Evolutionary conservation across 306 rosid genomes (phyloP), one percentile per base, ranked within the genome.

Genomic region (Ziziphus jujuba): DNA sequence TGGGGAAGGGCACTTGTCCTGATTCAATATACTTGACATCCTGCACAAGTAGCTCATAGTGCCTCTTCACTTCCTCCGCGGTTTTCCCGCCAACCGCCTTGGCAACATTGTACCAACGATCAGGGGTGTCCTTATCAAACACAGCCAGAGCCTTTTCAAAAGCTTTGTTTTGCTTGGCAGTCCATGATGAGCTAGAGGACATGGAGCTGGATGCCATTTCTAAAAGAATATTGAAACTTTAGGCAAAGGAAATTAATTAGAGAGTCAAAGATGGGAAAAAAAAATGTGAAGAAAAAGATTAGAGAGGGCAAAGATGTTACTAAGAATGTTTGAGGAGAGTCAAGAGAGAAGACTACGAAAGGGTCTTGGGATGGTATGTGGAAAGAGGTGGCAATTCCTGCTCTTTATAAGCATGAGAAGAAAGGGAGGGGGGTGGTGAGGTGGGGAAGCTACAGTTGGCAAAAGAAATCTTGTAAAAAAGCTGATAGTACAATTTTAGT

Each of bases 61-160:
- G 99, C 48, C 75, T 82, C 85, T 85, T 90, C 21, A 90, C 96
- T 70, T 93, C 90, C 57, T 93, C 97, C 0, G 89, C 73, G 20
- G 99, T 88, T 77, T 93, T 93, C 1, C 88, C 87, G 10, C 95
- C 96, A 21, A 90, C 95, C 19, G 96, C 97, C 73, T 75, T 85
- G 36, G 99, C 97, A 40, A 93, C 88, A 71, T 93, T 88, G 82
- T 78, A 67, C 97, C 97, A 93, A 64, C 97, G 91, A 68, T 93
- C 97, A 1, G 97, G 91, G 34, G 97, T 93, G 75, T 90, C 99
- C 77, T 83, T 88, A 80, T 93, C 97, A 45, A 78, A 90, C 25
- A 85, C 78, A 14, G 99, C 99, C 34, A 93, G 74, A 23, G 99
- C 99, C 87, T 77, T 85, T 67, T 93, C 99, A 61, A 93, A 93